Evolutionary conservation across 139 green algal genomes (phyloP), one percentile per base, ranked within the genome.

Genomic region (Volvox africanus): DNA sequence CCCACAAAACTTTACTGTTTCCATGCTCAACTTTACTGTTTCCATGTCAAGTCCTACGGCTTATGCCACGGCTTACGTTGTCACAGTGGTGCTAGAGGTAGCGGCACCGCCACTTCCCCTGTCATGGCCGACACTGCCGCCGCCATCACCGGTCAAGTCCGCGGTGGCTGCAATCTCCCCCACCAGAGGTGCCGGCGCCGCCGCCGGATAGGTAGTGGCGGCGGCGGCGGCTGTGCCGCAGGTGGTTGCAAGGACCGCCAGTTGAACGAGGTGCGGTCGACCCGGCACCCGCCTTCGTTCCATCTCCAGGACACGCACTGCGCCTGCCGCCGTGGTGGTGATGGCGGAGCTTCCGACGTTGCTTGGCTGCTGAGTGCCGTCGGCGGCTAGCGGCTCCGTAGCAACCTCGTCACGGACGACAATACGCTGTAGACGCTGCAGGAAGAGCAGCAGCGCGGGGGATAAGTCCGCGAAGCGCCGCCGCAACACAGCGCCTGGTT

Each of bases 391-490:
- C 85, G 22, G 61, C 89, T 18, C 67, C 88, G 71, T 30, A 18
- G 76, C 82, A 67, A 65, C 69, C 79, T 91, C 89, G 32, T 82
- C 85, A 16, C 85, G 80, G 50, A 95, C 86, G 14, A 44, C 71
- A 16, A 95, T 86, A 26, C 85, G 88, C 37, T n/a, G n/a, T 73
- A 95, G 85, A 19, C 85, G 76, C 71, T 93, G 82, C 44, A 96
- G 92, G 92, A 96, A 96, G 24, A 96, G 92, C 73, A 96, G 94
- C 80, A 96, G 89, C 32, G 87, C 87, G 22, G 94, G 94, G 18
- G 89, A 87, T 33, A 95, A 33, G 81, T 94, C 93, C 9, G 89
- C 84, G 16, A 95, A 94, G 20, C 86, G 88, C 68, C 91, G 89
- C 21, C 73, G 81, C 87, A 95, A 71, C 32, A 79, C 80, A 21